Percentiles rank a stretch among this genome's conserved stretches.
Conservation (phyloP, 2,329 filamentous ascomycete genomes). For the Epichloe sp. region DNA sequence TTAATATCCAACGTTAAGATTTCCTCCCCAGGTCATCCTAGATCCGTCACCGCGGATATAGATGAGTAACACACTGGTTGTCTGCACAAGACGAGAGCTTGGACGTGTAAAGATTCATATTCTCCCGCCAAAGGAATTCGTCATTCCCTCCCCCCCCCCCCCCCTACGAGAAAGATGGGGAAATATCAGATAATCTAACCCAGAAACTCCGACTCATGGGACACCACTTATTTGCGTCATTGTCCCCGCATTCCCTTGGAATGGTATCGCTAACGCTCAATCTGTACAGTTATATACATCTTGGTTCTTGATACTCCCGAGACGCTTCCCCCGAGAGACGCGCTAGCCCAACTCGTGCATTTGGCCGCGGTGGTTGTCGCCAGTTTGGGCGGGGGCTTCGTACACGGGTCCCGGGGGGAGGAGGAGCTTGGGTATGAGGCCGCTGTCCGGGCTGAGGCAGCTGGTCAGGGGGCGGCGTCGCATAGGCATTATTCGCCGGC, state of each 20-base stretch:
- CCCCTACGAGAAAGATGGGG: neutral
- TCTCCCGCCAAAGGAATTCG: neutral
- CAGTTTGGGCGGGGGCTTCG: conserved; percentile 24
- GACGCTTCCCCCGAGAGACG: neutral
- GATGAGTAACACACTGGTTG: too few relatives aligned
- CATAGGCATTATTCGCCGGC: conserved; percentile 9
- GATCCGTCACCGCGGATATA: too few relatives aligned
- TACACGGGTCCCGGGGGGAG: conserved; percentile 8
- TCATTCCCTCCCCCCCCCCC: neutral
- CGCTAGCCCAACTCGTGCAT: conserved; percentile 25
- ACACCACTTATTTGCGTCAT: neutral
- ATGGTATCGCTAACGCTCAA: too few relatives aligned
- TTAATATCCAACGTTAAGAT: too few relatives aligned
- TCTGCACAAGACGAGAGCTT: too few relatives aligned
- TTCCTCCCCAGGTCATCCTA: too few relatives aligned
- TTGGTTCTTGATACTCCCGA: neutral
- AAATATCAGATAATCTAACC: conserved; percentile 5
- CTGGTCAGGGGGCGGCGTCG: conserved; percentile 8
- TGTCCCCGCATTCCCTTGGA: too few relatives aligned
- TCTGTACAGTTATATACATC: neutral
- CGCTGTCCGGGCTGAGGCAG: conserved; percentile 7
- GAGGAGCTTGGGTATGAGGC: neutral
- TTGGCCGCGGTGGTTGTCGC: conserved; percentile 24
- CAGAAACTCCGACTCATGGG: conserved; percentile 8
- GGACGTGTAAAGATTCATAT: too few relatives aligned